Evolutionary conservation across 768 basidiomycete species (phyloP), one percentile per base, ranked within the genome.

Genomic region (Kwoniella newhampshirensis): DNA sequence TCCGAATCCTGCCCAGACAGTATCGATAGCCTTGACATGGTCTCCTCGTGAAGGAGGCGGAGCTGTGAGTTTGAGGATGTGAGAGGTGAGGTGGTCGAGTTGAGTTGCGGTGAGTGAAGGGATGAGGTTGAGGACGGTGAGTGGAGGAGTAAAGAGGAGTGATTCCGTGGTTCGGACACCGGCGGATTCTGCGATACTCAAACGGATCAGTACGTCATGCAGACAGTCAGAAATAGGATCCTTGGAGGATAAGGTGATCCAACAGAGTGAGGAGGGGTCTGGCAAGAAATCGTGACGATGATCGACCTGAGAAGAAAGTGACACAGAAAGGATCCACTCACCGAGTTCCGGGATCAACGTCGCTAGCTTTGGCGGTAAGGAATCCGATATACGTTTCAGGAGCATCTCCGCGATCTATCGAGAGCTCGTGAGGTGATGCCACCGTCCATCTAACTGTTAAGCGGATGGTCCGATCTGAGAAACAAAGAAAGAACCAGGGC

Each of bases 161-260:
- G 64, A 59, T 43, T 74, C 72, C 13, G 70, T 70, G 13, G 72
- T 70, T 52, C 56, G 60, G 45, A 74, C 57, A 4, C 60, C 63
- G n/a, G 57, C 59, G 3, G 37, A 20, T 23, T 73, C 71, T 72
- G 42, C 17, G 8, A n/a, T n/a, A n/a, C n/a, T n/a, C n/a, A n/a
- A n/a, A n/a, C n/a, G n/a, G n/a, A n/a, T n/a, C n/a, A n/a, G n/a
- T n/a, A n/a, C n/a, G n/a, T n/a, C n/a, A n/a, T n/a, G n/a, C n/a
- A n/a, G n/a, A n/a, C n/a, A n/a, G n/a, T n/a, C n/a, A n/a, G n/a
- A n/a, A n/a, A n/a, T n/a, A n/a, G n/a, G n/a, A n/a, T n/a, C n/a
- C n/a, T n/a, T n/a, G n/a, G n/a, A n/a, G n/a, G n/a, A n/a, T n/a
- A n/a, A n/a, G n/a, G n/a, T n/a, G n/a, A n/a, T n/a, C n/a, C n/a